A percentile compares a stretch with the other conserved stretches of the same genome.
Evolutionary conservation across 2,329 filamentous ascomycete species (phyloP).

Genomic region (Verticillium dahliae): DNA sequence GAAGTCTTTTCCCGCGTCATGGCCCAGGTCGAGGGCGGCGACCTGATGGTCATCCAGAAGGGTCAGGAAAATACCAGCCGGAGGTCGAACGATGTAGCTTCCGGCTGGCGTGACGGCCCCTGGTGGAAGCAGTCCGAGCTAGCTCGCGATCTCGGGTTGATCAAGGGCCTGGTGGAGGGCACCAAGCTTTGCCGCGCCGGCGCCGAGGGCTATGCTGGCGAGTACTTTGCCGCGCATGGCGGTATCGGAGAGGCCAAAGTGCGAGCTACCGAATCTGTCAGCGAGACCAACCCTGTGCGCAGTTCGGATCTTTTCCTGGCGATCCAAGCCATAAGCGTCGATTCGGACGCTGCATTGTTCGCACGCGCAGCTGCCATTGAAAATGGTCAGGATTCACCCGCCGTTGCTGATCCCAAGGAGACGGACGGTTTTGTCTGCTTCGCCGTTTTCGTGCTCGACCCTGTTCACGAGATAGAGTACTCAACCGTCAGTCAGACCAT

Average conservation of each 20-base stretch:
- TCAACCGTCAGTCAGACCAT: slow-evolving; percentile 75
- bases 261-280: slow-evolving; percentile 70
- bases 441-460: slow-evolving; percentile 76
- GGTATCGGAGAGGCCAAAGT: slow-evolving; percentile 76
- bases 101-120: slow-evolving; percentile 86
- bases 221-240: slow-evolving; percentile 74
- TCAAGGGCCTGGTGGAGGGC: slow-evolving; percentile 76
- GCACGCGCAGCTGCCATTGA: slow-evolving; percentile 44
- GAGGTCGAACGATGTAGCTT: slow-evolving; percentile 51
- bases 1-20: slow-evolving; percentile 90
- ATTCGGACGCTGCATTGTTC: slow-evolving; percentile 62
- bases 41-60: slow-evolving; percentile 88
- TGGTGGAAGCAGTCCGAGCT: slow-evolving; percentile 80
- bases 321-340: slow-evolving; percentile 77
- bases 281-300: slow-evolving; percentile 80
- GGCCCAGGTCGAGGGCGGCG: slow-evolving; percentile 97
- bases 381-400: slow-evolving; percentile 48
- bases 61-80: slow-evolving; percentile 76
- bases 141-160: slow-evolving; percentile 69
- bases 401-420: slow-evolving; percentile 42
- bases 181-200: slow-evolving; percentile 86
- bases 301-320: slow-evolving; percentile 92
- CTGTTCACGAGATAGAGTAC: slow-evolving; percentile 86
- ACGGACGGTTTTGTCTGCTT: slow-evolving; percentile 63
- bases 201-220: slow-evolving; percentile 79